Evolutionary conservation across 495 filamentous ascomycete genomes (phyloP), one percentile per base, ranked within the genome.

Genomic region (Neurospora pannonica): DNA sequence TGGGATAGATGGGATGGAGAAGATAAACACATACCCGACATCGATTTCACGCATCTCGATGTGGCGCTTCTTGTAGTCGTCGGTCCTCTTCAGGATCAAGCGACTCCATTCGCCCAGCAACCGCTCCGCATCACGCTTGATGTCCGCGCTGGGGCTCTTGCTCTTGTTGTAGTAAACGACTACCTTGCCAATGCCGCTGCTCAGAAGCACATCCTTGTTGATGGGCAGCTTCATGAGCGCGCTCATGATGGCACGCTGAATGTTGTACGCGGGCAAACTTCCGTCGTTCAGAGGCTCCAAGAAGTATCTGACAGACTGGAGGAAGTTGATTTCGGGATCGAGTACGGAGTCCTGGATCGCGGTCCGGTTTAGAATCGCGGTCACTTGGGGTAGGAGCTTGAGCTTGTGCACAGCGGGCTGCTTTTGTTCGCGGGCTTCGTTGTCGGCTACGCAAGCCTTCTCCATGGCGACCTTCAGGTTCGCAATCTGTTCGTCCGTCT

Each of bases 101-200:
- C 97, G 89, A 67, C 93, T 97, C 97, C 97, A 99, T 81, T 98
- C 97, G 31, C 92, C 92, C 38, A 98, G 83, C 38, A 98, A 86
- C 43, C 92, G 89, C 85, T 98, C 94, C 1, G 97, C 97, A 79
- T 92, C 91, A 70, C 95, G 93, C 86, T 98, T 98, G 87, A 99
- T 97, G 71, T 86, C 86, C 7, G 89, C 83, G 83, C 97, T 92
- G 8, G 93, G 92, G 62, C 91, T 90, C 85, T 93, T 95, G 87
- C 92, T 95, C 83, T 95, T 94, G 43, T 94, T 98, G 84, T 99
- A 99, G 86, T 97, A 98, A 71, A 96, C 88, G 38, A 97, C 90
- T 38, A 99, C 92, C 79, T 97, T 98, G 77, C 97, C 97, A 75
- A 99, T 93, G 9, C 97, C 95, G 76, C 92, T 96, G 76, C 93